A percentile compares a stretch with the other conserved stretches of the same genome.
These are phyloP conservation scores for Trichoderma koningii DNA, from an alignment of 2,329 filamentous ascomycete species.

Conservation along the genomic window DNA sequence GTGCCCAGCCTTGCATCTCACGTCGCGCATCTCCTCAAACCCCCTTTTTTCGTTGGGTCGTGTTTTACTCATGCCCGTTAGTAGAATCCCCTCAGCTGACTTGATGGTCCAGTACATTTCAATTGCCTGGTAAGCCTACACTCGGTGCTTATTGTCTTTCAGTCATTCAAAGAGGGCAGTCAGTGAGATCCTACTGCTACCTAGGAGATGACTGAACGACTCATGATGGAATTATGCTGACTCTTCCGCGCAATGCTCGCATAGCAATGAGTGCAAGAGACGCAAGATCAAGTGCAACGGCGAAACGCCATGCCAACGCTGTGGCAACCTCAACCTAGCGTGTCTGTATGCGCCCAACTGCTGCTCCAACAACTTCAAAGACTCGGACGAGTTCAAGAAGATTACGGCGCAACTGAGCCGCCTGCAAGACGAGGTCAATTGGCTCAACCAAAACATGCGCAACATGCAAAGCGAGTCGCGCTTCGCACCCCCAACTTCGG, in stretches of 20 bases:
- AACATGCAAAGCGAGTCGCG: constrained; percentile 61
- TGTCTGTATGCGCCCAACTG: constrained; percentile 69
- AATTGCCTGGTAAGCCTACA: constrained; percentile 57
- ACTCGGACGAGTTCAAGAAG: constrained; percentile 85
- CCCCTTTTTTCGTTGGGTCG: neutral
- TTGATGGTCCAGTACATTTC: constrained; percentile 55
- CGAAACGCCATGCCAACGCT: constrained; percentile 66
- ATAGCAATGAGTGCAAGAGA: constrained; percentile 72
- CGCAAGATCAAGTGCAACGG: constrained; percentile 76
- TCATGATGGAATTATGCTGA: constrained; percentile 9
- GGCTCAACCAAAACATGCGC: constrained; percentile 71
- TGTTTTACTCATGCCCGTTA: neutral
- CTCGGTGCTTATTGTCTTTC: neutral
- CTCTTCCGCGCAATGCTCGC: neutral
- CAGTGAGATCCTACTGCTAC: no score
- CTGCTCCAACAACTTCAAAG: constrained; percentile 79
- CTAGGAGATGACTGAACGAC: neutral
- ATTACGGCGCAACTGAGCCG: constrained; percentile 73
- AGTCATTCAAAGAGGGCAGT: neutral
- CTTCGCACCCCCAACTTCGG: constrained; percentile 38
- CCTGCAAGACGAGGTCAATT: constrained; percentile 82
- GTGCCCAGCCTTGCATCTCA: neutral
- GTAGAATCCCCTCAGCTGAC: constrained; percentile 11
- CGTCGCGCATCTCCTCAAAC: neutral
- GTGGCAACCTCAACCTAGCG: constrained; percentile 66